Base-by-base conservation (phyloP, 768 basidiomycete genomes). In the Pholiota conissans region DNA sequence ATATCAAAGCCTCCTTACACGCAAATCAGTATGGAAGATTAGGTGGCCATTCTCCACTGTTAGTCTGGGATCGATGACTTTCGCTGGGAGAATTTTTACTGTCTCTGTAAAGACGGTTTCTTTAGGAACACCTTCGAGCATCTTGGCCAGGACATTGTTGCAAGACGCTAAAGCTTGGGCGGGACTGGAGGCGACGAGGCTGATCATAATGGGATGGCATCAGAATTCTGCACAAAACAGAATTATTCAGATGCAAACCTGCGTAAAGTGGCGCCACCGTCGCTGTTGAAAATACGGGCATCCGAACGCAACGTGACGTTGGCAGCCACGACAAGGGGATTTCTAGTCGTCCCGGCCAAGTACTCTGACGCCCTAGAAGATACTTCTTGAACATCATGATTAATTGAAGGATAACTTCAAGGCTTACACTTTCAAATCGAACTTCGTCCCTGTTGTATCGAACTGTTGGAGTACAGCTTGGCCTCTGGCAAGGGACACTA, bases 231-330 rank as follows among this genome's bases (percentile, higher is more conserved):
- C 13, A 5, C n/a, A 29, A 29, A 34, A 18, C 5, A 30, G 32
- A 5, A 29, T 18, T 5, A n/a, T 14, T 5, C n/a, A 4, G 14
- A 20, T 6, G n/a, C 49, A 11, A 20, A 34, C 49, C 26, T 50
- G 3, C 18, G 27, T n/a, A 50, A 29, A 10, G 49, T 50, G 20
- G 49, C 49, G 16, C 16, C 16, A 6, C 49, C 49, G 30, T 50
- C 49, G 32, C 49, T 50, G n/a, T n/a, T n/a, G 20, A 50, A 50
- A 34, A 50, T 50, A 10, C 49, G 49, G 16, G 49, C 49, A 22
- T 50, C 49, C 18, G 49, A 50, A 6, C 49, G 9, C 10, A 50
- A 18, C 6, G 49, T 34, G 16, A 34, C 29, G 11, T 50, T 34
- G 29, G 28, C 11, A 13, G 49, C 49, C 16, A n/a, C 14, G 30